Base-by-base conservation (phyloP, 1,139 yeast genomes). In the Scheffersomyces parashehatae region DNA sequence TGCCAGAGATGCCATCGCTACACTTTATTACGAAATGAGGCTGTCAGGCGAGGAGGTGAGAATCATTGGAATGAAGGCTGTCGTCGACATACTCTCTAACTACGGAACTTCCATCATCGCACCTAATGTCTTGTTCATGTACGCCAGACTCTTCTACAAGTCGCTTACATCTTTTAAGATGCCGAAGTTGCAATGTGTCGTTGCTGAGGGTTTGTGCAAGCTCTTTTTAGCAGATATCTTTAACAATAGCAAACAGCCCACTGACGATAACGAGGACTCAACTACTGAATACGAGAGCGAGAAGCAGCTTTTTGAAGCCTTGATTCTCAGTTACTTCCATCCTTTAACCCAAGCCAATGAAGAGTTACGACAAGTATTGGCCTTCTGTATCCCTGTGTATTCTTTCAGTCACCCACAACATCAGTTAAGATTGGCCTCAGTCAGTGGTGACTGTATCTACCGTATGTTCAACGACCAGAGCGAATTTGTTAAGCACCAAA, bases 381-480 rank as follows among this genome's bases (percentile, higher is more conserved):
- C 95, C 9, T 90, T 88, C 59, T 90, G 97, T 58, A 75, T 93
- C 32, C 98, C 98, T 0, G 96, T 88, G 0, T 90, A 88, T 60
- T 85, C 95, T 30, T 88, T 82, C 59, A 87, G 97, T 34, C 91
- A 86, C 52, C 68, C 76, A 1, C 72, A 70, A 26, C 96, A 90
- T 62, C 97, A 90, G 61, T 74, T 75, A 39, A 74, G 84, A 48
- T 68, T 91, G 58, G 79, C 85, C 5, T 68, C 79, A 16, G 75
- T 85, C 13, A 82, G 83, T 15, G 83, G 85, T 2, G 95, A 86
- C 60, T 81, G 88, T 6, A 64, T 89, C 36, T 70, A 74, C 43
- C 72, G 95, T 51, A 64, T 87, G 47, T 77, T 75, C 46, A 62
- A 62, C 32, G 67, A 67, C 11, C 75, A 72, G 54, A 75, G 73